Conservation (phyloP, 1,284 basidiomycete species). For the Phaffia rhodozyma region DNA sequence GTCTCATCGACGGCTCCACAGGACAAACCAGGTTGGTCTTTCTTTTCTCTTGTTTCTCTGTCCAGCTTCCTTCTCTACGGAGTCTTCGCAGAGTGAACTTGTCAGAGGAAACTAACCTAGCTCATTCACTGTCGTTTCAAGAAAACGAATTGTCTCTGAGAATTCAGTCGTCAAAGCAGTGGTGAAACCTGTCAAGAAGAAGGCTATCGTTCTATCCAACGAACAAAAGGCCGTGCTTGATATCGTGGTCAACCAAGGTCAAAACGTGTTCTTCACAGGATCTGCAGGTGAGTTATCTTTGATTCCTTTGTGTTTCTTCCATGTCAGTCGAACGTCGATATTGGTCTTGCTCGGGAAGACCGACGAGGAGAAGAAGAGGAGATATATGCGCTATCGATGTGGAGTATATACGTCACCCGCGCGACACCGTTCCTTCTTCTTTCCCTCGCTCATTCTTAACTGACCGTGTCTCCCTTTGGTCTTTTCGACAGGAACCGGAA, state of each 20-base stretch:
- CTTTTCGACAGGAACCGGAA: slow-evolving; percentile 62
- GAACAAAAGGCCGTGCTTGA: slow-evolving; percentile 74
- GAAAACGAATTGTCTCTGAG: neutral
- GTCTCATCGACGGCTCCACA: too few species aligned
- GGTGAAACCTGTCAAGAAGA: slow-evolving; percentile 2
- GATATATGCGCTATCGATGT: neutral
- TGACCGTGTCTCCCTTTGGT: slow-evolving; percentile 2
- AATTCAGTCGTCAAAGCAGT: too few species aligned
- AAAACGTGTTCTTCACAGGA: slow-evolving; percentile 93
- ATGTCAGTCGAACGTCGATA: neutral
- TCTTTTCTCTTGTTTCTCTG: neutral
- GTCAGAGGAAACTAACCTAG: neutral
- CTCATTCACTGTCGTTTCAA: neutral
- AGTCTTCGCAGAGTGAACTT: neutral
- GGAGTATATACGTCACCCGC: neutral
- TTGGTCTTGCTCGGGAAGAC: neutral
- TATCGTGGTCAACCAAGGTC: slow-evolving; percentile 51
- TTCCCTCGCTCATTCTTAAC: neutral
- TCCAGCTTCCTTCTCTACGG: neutral
- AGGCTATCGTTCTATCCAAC: slow-evolving; percentile 46
- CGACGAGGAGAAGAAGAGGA: neutral
- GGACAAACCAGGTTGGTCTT: too few species aligned
- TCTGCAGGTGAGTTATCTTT: slow-evolving; percentile 61
- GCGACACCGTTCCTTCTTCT: neutral
- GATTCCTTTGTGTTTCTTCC: neutral